Conservation (phyloP, 805 yeast species). For the Starmerella khaoyaiensis region DNA sequence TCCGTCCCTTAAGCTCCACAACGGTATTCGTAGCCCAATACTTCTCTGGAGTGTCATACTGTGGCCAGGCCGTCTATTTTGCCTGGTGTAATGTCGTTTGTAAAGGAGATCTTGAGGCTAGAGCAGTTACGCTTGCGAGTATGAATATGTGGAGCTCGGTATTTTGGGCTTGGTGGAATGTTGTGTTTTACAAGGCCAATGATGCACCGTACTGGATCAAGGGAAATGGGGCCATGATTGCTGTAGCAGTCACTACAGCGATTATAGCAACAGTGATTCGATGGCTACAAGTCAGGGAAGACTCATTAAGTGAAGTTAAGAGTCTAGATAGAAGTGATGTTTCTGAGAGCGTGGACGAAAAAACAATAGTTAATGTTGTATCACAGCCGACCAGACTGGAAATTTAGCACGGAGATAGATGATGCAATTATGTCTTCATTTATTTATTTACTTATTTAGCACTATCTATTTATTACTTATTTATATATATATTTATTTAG, state of each 20-base stretch:
- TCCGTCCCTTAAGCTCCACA: background rate
- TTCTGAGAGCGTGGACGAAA: no score
- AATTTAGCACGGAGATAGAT: no score
- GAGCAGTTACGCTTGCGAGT: background rate
- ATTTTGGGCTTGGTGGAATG: slow-evolving; percentile 1
- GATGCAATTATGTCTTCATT: no score
- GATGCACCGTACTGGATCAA: background rate
- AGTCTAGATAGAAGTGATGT: no score
- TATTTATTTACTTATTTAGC: no score
- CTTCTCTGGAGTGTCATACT: background rate
- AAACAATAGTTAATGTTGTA: no score
- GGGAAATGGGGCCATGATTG: slow-evolving; percentile 1
- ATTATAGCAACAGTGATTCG: background rate
- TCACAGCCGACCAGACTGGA: no score
- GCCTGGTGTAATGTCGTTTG: slow-evolving; percentile 3
- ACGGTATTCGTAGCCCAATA: slow-evolving; percentile 1
- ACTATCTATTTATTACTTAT: no score
- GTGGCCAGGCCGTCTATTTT: background rate
- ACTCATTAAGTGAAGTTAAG: no score
- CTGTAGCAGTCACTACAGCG: background rate
- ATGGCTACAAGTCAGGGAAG: background rate
- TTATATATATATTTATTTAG: no score
- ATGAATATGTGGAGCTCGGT: slow-evolving; percentile 2
- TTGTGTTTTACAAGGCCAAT: slow-evolving; percentile 1
- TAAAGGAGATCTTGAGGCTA: background rate